Evolutionary conservation across 441 rosid species (phyloP).

Genomic region (Populus tomentosa): DNA sequence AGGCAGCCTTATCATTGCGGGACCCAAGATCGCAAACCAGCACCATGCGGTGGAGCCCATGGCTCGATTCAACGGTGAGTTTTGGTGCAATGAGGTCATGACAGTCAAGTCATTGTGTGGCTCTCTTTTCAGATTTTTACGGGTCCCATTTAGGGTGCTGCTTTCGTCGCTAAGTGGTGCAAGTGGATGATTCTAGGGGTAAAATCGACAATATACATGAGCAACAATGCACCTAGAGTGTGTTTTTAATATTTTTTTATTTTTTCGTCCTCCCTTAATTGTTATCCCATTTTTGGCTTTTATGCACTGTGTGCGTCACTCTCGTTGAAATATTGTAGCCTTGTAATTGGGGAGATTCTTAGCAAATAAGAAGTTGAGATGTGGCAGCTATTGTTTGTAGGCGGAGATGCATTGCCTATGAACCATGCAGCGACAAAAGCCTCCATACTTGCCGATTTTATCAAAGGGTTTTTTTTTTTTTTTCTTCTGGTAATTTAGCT

Average conservation of each 20-base stretch:
- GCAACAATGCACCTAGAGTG: background rate
- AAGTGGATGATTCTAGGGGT: background rate
- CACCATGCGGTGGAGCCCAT: conserved; percentile 24
- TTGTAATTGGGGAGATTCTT: background rate
- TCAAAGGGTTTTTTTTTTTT: too few species aligned
- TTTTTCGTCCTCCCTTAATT: background rate
- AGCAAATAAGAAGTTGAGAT: background rate
- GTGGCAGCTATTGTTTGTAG: background rate
- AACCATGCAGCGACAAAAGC: background rate
- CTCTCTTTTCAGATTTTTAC: background rate
- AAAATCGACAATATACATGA: background rate
- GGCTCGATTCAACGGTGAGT: conserved; percentile 22
- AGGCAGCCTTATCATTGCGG: conserved; percentile 1
- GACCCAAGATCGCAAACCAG: background rate
- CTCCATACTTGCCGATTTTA: background rate
- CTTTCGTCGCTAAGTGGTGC: background rate
- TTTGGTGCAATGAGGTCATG: background rate
- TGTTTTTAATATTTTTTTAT: too few species aligned
- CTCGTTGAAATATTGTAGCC: background rate
- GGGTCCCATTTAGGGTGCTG: background rate
- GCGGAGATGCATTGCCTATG: background rate
- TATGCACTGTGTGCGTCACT: background rate
- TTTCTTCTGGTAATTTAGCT: too few species aligned
- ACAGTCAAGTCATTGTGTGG: background rate
- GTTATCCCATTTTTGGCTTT: background rate